A percentile compares a stretch with the other conserved stretches of the same genome.
Evolutionary conservation across 352 stramenopile genomes (phyloP).

Genomic region (Phytophthora ohioensis): DNA sequence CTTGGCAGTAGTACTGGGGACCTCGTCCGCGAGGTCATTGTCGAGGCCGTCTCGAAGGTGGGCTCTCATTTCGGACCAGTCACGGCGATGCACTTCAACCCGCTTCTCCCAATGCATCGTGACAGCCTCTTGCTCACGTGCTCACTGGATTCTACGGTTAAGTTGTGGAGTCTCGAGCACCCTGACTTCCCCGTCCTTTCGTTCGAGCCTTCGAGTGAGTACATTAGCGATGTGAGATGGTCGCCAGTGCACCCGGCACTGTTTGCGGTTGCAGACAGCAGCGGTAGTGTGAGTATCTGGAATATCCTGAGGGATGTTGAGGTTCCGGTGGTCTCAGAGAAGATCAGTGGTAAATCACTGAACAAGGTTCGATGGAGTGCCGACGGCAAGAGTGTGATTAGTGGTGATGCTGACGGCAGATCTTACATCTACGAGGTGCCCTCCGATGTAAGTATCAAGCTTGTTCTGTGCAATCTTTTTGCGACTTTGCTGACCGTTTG

Average conservation of each 20-base stretch:
- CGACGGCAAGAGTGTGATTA: conserved; percentile 82
- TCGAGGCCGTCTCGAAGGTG: conserved; percentile 68
- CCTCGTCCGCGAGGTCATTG: conserved; percentile 71
- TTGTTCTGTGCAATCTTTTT: conserved; percentile 1
- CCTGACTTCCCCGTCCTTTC: conserved; percentile 74
- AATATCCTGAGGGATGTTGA: conserved; percentile 90
- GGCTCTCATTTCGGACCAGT: conserved; percentile 85
- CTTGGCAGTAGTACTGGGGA: conserved; percentile 36
- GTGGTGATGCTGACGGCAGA: conserved; percentile 79
- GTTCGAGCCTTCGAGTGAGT: conserved; percentile 90
- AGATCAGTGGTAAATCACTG: conserved; percentile 77
- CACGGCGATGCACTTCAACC: conserved; percentile 89
- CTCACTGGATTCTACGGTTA: conserved; percentile 89
- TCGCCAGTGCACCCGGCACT: conserved; percentile 80
- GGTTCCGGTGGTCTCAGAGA: conserved; percentile 67
- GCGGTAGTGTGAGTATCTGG: conserved; percentile 79
- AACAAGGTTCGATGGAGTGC: conserved; percentile 88
- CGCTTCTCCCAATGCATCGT: conserved; percentile 68
- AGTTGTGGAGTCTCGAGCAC: conserved; percentile 88
- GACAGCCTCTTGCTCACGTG: conserved; percentile 85
- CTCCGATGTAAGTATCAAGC: conserved; percentile 65
- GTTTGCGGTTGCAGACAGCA: conserved; percentile 86
- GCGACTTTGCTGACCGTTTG: conserved; percentile 8
- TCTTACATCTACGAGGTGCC: conserved; percentile 85
- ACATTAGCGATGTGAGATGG: conserved; percentile 91